Evolutionary conservation across 768 basidiomycete species (phyloP), one percentile per base, ranked within the genome.

Genomic region (Suillus bovinus): DNA sequence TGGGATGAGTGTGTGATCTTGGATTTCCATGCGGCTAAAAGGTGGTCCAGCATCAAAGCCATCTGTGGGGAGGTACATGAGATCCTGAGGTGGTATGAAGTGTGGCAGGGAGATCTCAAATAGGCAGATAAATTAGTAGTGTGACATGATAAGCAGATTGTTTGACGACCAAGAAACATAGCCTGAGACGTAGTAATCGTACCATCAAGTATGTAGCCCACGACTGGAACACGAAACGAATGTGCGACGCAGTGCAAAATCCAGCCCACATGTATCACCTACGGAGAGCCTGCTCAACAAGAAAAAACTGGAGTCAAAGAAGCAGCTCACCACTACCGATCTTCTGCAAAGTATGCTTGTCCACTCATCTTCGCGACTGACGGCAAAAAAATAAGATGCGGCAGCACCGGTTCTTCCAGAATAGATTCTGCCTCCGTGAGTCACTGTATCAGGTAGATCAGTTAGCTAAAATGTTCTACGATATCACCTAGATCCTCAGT

Each of bases 251-350:
- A 74, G 56, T 74, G 71, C 33, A 55, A 39, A 53, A 74, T 74
- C 73, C 73, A 74, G 4, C 67, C 70, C 13, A 59, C 74, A 49
- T 74, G 74, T 22, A 74, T 66, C 14, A 74, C 73, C 73, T 74
- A 24, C 6, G 14, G 17, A 27, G n/a, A 27, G 20, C 5, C 7
- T 39, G 11, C 38, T 29, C 8, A 39, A 20, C 55, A 17, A 17
- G 22, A 17, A 10, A 52, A 24, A 55, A 44, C 60, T 64, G 66
- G 68, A 66, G 61, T 11, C 61, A 60, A 36, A 56, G 7, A 38
- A 7, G 14, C 2, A 61, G 63, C 73, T 65, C 42, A 76, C 73
- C 65, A 66, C 53, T 20, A 74, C 65, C 16, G 73, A 74, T 57
- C 70, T 74, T 49, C 71, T 57, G 52, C 66, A 63, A 6, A 74